Evolutionary conservation across 345 rosid species (phyloP), one percentile per base, ranked within the genome.

Genomic region (Triadica sebifera): DNA sequence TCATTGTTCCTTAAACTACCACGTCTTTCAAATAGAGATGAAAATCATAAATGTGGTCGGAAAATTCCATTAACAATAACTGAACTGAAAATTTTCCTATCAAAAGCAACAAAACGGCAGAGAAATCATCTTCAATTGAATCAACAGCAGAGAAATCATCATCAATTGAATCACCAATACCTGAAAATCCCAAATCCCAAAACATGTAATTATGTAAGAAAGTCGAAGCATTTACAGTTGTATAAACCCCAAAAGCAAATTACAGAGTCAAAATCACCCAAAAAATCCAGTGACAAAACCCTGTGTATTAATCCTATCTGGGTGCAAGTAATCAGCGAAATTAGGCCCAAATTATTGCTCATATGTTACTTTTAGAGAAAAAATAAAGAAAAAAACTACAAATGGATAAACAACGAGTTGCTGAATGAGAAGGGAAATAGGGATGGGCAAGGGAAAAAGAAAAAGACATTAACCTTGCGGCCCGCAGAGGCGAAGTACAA

Each of bases 401-500:
- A 7, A 43, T 24, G 37, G 22, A 43, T 37, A 53, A 69, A 56
- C 1, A 45, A 6, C 4, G 0, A 52, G 56, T 16, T 52, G 56
- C 19, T 52, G 19, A 52, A 43, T 52, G 57, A 52, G 22, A 37
- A 63, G 72, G 55, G 5, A 29, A 29, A 29, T 29, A 29, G 2
- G 34, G 47, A 43, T 10, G 47, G 47, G 47, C 47, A 43, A 6
- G 47, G 47, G 10, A 47, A 66, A 61, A 77, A 71, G 68, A 43
- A 62, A n/a, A 24, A 58, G 69, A 53, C 43, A 3, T 51, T 24
- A 19, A 94, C 98, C 97, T 90, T 90, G 83, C 75, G 81, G 78
- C 85, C 78, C 63, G 86, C 76, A 61, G 87, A 63, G 74, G 83
- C 74, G 63, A 97, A 89, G 82, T 92, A 92, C 57, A 89, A 89